Base-by-base conservation (phyloP, 345 rosid genomes). In the Corchorus olitorius region DNA sequence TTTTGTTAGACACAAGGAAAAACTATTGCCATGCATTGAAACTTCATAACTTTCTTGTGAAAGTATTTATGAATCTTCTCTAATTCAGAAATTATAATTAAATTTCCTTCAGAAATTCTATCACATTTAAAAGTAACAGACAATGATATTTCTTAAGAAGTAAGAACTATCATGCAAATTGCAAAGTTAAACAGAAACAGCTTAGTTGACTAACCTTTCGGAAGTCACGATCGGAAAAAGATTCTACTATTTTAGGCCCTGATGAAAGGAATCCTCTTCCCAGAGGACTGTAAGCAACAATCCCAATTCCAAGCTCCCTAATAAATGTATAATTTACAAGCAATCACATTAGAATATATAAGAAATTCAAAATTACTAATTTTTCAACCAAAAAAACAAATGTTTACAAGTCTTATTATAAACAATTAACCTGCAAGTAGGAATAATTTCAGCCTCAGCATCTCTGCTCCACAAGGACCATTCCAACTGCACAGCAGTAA, bases 401-500 rank as follows among this genome's bases (percentile, higher is more conserved):
- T 33, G 3, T 17, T 9, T 27, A 27, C 27, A 27, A 55, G 22
- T 2, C 15, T 37, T 20, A 37, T 37, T 20, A 37, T n/a, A 48
- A 16, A 39, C 55, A 34, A 33, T 8, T 37, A 19, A 72, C 75
- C 75, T 72, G 65, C 75, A 72, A 39, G 75, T 72, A 37, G 75
- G 75, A 72, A 72, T 19, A 3, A 72, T 72, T 4, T 72, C 93
- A 72, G 83, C 85, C 82, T 93, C 94, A 34, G 88, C 94, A 73
- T 91, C 98, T 80, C 98, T 84, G 1, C 89, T 65, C 97, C 94
- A 91, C 66, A 93, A 81, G 2, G 94, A 91, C 98, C 97, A 91
- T 74, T 91, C 98, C 34, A 91, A 70, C 53, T 93, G 92, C 7
- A 91, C 83, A 3, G 89, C 27, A 10, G 90, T 91, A 43, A 91